Conservation (phyloP, 164 flowering plant species). For the Vitis riparia region DNA sequence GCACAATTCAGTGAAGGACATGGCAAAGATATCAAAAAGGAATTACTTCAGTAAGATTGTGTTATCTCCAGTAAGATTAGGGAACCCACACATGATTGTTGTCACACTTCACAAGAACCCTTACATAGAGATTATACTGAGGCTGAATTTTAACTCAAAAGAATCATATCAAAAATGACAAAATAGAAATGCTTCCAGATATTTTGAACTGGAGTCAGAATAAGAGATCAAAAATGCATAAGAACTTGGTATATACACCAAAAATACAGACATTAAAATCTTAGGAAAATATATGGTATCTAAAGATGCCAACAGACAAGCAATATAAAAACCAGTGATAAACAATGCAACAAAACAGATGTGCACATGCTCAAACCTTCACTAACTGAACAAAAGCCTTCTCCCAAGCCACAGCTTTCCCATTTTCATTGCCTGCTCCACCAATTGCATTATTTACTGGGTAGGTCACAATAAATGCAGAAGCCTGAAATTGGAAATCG, state of each 20-base stretch:
- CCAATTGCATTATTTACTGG: conserved; percentile 84
- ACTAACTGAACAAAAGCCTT: conserved; percentile 80
- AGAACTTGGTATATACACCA: not conserved
- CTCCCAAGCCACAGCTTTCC: conserved; percentile 91
- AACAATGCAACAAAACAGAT: not conserved
- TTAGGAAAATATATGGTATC: not conserved
- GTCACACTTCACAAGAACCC: not conserved
- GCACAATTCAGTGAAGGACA: no score
- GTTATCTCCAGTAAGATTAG: no score
- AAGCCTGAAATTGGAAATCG: conserved; percentile 58
- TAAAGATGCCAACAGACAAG: not conserved
- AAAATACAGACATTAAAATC: not conserved
- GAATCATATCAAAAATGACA: not conserved
- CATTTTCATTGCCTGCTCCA: conserved; percentile 50
- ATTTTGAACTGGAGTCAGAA: not conserved
- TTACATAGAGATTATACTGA: not conserved
- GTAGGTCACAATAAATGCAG: conserved; percentile 89
- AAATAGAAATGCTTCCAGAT: not conserved
- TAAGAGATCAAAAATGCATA: not conserved
- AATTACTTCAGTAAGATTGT: no score
- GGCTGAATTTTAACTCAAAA: not conserved
- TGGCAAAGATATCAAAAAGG: no score
- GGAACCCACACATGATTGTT: not conserved
- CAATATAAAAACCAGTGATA: not conserved
- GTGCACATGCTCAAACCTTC: conserved; percentile 44